These are phyloP conservation scores for Epichloe aotearoae DNA, from an alignment of 2,329 filamentous ascomycete genomes.

Conservation along the genomic window DNA sequence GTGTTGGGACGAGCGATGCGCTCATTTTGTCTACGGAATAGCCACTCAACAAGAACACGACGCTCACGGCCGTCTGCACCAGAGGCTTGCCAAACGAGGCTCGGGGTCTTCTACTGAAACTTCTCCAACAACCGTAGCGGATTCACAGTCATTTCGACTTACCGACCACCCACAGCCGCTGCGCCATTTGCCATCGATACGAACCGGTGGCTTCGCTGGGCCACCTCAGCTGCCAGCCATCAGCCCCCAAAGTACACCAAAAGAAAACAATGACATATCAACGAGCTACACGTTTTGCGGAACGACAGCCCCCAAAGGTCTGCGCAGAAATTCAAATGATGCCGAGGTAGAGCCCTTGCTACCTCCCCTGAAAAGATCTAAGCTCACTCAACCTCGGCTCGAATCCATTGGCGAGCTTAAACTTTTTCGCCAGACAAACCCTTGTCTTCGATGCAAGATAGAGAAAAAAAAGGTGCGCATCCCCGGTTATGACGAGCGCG, in stretches of 20 bases:
- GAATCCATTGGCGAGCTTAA: constrained; percentile 45
- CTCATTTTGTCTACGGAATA: constrained; percentile 47
- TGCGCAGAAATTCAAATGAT: constrained; percentile 28
- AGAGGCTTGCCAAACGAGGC: constrained; percentile 26
- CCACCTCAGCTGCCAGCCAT: constrained; percentile 7
- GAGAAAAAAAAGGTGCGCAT: constrained; percentile 29
- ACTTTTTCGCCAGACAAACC: constrained; percentile 31
- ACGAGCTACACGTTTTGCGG: constrained; percentile 1
- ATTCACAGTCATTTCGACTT: constrained; percentile 1
- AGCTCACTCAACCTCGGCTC: constrained; percentile 37
- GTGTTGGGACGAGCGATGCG: constrained; percentile 41
- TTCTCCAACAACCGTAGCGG: constrained; percentile 3
- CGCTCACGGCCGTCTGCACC: constrained; percentile 35
- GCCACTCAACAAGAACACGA: constrained; percentile 36
- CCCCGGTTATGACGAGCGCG: not conserved
- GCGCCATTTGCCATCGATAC: constrained; percentile 1
- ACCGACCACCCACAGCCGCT: not conserved
- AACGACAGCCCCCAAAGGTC: not conserved
- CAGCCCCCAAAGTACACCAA: constrained; percentile 4
- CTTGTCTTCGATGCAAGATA: constrained; percentile 39
- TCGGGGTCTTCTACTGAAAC: constrained; percentile 27
- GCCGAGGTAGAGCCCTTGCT: constrained; percentile 37
- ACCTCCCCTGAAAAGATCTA: constrained; percentile 40
- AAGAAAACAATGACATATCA: constrained; percentile 6
- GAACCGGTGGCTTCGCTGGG: constrained; percentile 1